Conservation (phyloP, 495 filamentous ascomycete species). For the Aspergillus ellipticus region DNA sequence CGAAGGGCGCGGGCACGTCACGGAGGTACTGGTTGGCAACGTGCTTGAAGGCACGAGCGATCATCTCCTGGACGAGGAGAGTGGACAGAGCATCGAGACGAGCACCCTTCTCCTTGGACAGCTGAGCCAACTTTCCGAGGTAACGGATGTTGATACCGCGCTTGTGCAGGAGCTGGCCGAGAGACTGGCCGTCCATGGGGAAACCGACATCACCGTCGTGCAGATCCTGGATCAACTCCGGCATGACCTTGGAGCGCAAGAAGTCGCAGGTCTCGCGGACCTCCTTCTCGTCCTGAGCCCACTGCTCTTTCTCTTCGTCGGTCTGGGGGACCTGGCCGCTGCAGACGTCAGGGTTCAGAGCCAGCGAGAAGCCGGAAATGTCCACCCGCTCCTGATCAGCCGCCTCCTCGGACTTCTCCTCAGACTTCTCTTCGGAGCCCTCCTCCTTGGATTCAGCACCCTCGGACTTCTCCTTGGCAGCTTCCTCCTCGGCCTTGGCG, state of each 20-base stretch:
- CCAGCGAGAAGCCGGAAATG: constrained; percentile 78
- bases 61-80: constrained; percentile 85
- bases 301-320: constrained; percentile 80
- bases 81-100: constrained; percentile 72
- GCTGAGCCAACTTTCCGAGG: constrained; percentile 73
- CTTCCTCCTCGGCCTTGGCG: constrained; percentile 37
- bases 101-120: constrained; percentile 61
- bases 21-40: constrained; percentile 74
- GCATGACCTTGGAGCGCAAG: constrained; percentile 70
- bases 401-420: constrained; percentile 41
- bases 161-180: constrained; percentile 88
- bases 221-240: constrained; percentile 73
- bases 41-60: constrained; percentile 92
- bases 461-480: constrained; percentile 40
- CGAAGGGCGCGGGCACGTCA: constrained; percentile 72
- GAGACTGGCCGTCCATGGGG: constrained; percentile 93
- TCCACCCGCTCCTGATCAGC: constrained; percentile 68
- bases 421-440: constrained; percentile 29
- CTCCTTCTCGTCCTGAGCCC: constrained; percentile 82
- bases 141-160: constrained; percentile 97
- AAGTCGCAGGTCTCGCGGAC: constrained; percentile 80
- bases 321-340: constrained; percentile 89
- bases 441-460: constrained; percentile 28
- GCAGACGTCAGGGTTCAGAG: constrained; percentile 93
- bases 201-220: constrained; percentile 91